These are phyloP conservation scores for Suillus fuscotomentosus DNA, from an alignment of 768 basidiomycete species.

Conservation along the genomic window DNA sequence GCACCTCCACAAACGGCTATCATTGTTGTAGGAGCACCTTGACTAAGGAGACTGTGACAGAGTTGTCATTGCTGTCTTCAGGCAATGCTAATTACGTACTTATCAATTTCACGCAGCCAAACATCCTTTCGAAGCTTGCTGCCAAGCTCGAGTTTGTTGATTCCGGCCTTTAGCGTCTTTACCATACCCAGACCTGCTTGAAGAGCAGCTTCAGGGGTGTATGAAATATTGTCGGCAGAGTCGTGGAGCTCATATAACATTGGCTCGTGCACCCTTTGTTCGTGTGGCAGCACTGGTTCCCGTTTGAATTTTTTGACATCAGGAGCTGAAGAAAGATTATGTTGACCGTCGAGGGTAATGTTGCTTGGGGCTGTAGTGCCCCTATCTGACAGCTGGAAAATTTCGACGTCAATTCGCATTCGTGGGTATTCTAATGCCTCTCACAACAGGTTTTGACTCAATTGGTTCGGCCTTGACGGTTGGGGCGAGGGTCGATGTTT, in stretches of 20 bases:
- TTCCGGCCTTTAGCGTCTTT: slow-evolving; percentile 40
- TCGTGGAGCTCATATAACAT: slow-evolving; percentile 36
- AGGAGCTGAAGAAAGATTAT: background rate
- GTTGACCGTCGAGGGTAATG: background rate
- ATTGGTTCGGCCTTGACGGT: background rate
- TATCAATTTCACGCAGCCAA: slow-evolving; percentile 53
- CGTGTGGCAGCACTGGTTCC: background rate
- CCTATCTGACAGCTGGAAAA: background rate
- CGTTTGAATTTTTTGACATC: background rate
- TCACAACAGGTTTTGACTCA: background rate
- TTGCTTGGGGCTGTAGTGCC: background rate
- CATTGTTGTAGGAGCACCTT: slow-evolving; percentile 53
- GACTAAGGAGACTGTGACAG: slow-evolving; percentile 41
- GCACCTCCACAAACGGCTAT: slow-evolving; percentile 66
- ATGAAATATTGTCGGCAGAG: slow-evolving; percentile 42
- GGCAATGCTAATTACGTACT: slow-evolving; percentile 25
- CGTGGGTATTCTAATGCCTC: background rate
- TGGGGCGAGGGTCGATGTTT: background rate
- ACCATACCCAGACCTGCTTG: slow-evolving; percentile 54
- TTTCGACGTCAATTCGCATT: background rate
- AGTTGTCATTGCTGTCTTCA: background rate
- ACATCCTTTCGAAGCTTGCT: slow-evolving; percentile 58
- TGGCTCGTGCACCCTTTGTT: slow-evolving; percentile 7
- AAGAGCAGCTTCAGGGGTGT: slow-evolving; percentile 48
- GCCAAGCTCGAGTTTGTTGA: slow-evolving; percentile 47